Evolutionary conservation across 2,329 filamentous ascomycete species (phyloP).

Genomic region (Cadophora gregata): DNA sequence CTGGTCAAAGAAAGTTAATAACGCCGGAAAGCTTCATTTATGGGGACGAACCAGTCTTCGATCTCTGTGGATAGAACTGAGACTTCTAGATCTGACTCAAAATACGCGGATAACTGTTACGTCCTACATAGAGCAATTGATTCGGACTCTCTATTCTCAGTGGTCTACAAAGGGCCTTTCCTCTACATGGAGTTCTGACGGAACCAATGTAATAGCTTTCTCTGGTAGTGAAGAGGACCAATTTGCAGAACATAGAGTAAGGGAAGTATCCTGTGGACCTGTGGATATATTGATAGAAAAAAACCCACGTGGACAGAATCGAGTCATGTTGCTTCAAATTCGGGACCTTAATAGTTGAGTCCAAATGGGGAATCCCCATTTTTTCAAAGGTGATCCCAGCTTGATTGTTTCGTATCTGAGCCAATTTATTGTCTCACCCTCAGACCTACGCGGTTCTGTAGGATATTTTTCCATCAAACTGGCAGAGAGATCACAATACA

Average conservation of each 20-base stretch:
- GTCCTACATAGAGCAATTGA: neutral
- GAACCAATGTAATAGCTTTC: too few relatives aligned
- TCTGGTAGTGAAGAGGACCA: too few relatives aligned
- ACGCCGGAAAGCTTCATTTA: constrained; percentile 10
- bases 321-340: neutral
- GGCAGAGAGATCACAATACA: neutral
- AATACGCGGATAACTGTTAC: neutral
- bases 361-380: neutral
- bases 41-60: neutral
- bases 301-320: neutral
- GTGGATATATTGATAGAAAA: neutral
- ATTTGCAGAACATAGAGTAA: too few relatives aligned
- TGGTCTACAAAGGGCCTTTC: too few relatives aligned
- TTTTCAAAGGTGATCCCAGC: constrained; percentile 1
- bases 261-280: too few relatives aligned
- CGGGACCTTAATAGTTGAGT: neutral
- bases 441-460: neutral
- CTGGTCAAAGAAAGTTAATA: neutral
- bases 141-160: too few relatives aligned
- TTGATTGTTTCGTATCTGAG: neutral
- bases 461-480: neutral
- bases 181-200: too few relatives aligned
- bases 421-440: neutral
- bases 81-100: neutral
- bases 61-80: neutral